Evolutionary conservation across 371 early-diverging fungal species (phyloP).

Genomic region (Circinella minor): DNA sequence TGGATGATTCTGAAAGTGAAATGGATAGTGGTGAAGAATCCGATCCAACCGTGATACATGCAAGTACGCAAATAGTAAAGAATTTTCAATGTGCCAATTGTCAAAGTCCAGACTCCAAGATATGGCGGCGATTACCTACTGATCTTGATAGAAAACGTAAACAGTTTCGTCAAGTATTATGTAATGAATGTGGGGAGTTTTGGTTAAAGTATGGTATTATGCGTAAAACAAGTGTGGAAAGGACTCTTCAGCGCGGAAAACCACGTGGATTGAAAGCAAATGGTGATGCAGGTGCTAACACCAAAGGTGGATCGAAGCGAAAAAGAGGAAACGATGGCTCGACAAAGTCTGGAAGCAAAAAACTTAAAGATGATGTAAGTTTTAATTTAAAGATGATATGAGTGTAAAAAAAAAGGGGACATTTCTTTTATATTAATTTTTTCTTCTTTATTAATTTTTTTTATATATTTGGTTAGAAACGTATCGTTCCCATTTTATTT

Average conservation of each 20-base stretch:
- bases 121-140: slow-evolving; percentile 60
- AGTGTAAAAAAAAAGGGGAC: background rate
- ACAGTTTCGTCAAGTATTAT: slow-evolving; percentile 59
- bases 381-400: background rate
- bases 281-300: background rate
- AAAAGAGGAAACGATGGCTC: background rate
- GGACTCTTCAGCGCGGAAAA: slow-evolving; percentile 10
- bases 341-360: background rate
- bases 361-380: background rate
- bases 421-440: background rate
- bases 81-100: slow-evolving; percentile 65
- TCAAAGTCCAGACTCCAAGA: slow-evolving; percentile 46
- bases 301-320: slow-evolving; percentile 5
- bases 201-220: slow-evolving; percentile 78
- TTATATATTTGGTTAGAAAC: background rate
- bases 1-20: slow-evolving; percentile 25
- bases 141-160: slow-evolving; percentile 56
- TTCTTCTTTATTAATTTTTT: too few relatives aligned
- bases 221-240: slow-evolving; percentile 33
- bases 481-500: background rate
- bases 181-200: slow-evolving; percentile 72
- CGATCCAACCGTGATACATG: slow-evolving; percentile 43
- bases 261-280: background rate
- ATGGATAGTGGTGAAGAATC: slow-evolving; percentile 24
- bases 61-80: slow-evolving; percentile 17